Conservation (phyloP, 2,329 filamentous ascomycete species). For the Sporothrix euskadiensis region DNA sequence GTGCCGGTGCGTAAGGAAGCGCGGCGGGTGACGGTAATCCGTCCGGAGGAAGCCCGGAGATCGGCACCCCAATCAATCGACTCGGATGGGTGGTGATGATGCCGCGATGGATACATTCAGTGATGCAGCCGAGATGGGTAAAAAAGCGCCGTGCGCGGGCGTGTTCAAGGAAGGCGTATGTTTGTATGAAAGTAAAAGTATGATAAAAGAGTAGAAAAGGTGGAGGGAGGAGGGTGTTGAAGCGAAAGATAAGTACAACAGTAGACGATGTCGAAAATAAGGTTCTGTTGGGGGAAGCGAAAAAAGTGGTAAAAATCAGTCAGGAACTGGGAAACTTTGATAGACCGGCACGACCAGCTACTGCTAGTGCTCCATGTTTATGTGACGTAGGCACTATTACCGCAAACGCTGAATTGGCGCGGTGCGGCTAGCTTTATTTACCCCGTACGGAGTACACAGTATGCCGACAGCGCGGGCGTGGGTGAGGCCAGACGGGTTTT, state of each 20-base stretch:
- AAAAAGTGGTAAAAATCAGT: background rate
- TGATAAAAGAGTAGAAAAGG: background rate
- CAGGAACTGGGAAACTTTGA: background rate
- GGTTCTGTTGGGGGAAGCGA: background rate
- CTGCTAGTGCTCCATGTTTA: background rate
- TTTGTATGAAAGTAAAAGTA: background rate
- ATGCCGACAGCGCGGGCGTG: background rate
- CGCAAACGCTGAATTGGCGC: background rate
- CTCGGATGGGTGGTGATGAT: slow-evolving; percentile 29
- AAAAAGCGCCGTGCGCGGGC: background rate
- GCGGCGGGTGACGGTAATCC: background rate
- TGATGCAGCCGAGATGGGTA: background rate
- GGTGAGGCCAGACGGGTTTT: background rate
- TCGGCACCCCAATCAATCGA: slow-evolving; percentile 37
- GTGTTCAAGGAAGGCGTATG: background rate
- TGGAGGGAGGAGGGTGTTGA: background rate
- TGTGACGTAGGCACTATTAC: slow-evolving; percentile 3
- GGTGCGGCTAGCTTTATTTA: background rate
- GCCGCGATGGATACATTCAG: slow-evolving; percentile 35
- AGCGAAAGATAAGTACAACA: background rate
- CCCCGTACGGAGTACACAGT: background rate
- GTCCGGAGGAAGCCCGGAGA: slow-evolving; percentile 23
- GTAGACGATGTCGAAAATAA: background rate
- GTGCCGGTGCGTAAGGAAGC: background rate
- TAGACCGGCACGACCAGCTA: background rate